Base-by-base conservation (phyloP, 208 protist species). In the Crithidia bombi region DNA sequence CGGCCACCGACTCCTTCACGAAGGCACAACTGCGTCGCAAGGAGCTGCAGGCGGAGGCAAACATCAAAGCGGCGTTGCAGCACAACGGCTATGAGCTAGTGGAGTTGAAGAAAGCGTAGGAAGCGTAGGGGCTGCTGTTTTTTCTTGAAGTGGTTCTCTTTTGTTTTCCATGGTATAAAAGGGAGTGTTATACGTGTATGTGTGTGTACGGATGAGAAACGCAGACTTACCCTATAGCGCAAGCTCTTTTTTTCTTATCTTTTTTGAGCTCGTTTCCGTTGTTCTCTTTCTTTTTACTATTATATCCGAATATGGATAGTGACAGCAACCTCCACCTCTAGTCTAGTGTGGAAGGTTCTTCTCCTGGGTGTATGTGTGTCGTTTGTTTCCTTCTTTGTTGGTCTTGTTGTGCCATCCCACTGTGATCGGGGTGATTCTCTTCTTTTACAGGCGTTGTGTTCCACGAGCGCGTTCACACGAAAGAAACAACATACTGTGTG, bases 61-160 rank as follows among this genome's bases (percentile, higher is more conserved):
- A 80, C 66, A 83, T 96, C 65, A 76, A 78, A 58, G 65, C 80
- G 3, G 56, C 79, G 19, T 62, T 96, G 51, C 74, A 78, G 21
- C 67, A 82, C 41, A 81, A 77, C 57, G 86, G 85, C 7, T 94
- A 93, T 43, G 68, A 85, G 25, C 51, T 93, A 19, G 68, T 90
- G 26, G 67, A 81, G 2, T 71, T 96, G 32, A 69, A 83, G 64
- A 73, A 63, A 33, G 39, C 63, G n/a, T 61, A 47, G 28, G 21
- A 9, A 11, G 35, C 9, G 26, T 19, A 38, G 47, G n/a, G 36
- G 36, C 36, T 12, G 36, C 12, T 41, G 9, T 41, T 41, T 41
- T 41, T 6, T 12, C 36, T 25, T 21, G 32, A 23, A 39, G 11
- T n/a, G n/a, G n/a, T n/a, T n/a, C n/a, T n/a, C n/a, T n/a, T n/a